Conservation (phyloP, 202 grass and related monocot genomes). For the Setaria viridis region DNA sequence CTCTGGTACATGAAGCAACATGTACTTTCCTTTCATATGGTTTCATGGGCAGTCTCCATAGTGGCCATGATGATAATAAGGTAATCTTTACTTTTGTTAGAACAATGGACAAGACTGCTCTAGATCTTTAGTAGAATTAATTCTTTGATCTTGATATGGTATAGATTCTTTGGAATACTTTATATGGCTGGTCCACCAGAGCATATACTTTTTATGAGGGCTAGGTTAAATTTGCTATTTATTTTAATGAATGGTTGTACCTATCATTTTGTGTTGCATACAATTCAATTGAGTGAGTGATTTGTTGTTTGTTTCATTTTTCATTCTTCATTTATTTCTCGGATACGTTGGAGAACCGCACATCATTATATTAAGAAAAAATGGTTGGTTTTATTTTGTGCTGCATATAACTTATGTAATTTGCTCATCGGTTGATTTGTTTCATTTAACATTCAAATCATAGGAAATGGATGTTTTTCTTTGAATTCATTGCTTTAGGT, state of each 20-base stretch:
- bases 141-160: constrained; percentile 37
- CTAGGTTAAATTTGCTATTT: constrained; percentile 31
- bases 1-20: background rate
- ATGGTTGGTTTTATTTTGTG: too few species aligned
- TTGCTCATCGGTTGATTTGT: background rate
- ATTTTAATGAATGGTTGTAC: constrained; percentile 18
- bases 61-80: background rate
- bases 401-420: too few species aligned
- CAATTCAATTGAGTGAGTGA: background rate
- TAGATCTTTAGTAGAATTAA: constrained; percentile 3
- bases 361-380: too few species aligned
- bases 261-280: constrained; percentile 29
- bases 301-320: too few species aligned
- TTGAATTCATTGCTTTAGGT: background rate
- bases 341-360: too few species aligned
- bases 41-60: background rate
- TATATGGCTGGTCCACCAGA: constrained; percentile 16
- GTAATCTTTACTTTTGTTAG: background rate
- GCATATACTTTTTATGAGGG: constrained; percentile 40
- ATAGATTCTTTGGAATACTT: constrained; percentile 44
- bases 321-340: too few species aligned
- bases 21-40: background rate
- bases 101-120: constrained; percentile 4
- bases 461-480: background rate
- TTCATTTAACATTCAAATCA: background rate